Percentiles rank a stretch among this genome's conserved stretches.
Evolutionary conservation across 2,329 filamentous ascomycete species (phyloP).

Genomic region (Neocucurbitaria cava): DNA sequence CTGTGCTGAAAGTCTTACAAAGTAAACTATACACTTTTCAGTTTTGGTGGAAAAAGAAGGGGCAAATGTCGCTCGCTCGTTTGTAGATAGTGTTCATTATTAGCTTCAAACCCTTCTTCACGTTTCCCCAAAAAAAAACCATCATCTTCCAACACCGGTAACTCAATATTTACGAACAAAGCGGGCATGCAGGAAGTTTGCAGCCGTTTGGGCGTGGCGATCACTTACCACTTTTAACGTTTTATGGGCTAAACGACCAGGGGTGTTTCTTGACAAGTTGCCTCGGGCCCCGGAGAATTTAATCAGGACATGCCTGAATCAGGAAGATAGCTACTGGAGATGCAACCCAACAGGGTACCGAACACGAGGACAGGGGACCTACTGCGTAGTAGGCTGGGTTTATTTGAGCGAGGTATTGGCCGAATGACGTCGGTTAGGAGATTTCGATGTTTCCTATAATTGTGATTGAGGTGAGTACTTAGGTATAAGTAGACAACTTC

Average conservation of each 20-base stretch:
- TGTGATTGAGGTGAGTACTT: constrained; percentile 1
- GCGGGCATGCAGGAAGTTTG: not conserved
- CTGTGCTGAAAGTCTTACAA: too few relatives aligned
- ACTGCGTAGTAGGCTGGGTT: constrained; percentile 1
- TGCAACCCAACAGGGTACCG: constrained; percentile 4
- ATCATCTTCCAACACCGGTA: not conserved
- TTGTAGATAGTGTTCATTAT: not conserved
- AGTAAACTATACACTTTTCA: too few relatives aligned
- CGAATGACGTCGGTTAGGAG: constrained; percentile 12
- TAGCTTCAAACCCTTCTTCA: not conserved
- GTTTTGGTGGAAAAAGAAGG: too few relatives aligned
- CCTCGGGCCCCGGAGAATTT: constrained; percentile 7
- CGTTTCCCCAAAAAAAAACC: too few relatives aligned
- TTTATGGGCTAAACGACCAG: not conserved
- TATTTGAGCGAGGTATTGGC: constrained; percentile 3
- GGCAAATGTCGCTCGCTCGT: too few relatives aligned
- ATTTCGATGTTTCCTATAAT: too few relatives aligned
- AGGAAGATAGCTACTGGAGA: not conserved
- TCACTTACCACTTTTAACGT: not conserved
- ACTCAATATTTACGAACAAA: not conserved
- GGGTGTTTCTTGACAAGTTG: not conserved
- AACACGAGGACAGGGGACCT: constrained; percentile 4
- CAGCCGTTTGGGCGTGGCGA: not conserved
- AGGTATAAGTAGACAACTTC: constrained; percentile 24
- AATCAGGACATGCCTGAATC: constrained; percentile 1